Evolutionary conservation across 164 flowering plant genomes (phyloP).

Genomic region (Vitis amurensis): DNA sequence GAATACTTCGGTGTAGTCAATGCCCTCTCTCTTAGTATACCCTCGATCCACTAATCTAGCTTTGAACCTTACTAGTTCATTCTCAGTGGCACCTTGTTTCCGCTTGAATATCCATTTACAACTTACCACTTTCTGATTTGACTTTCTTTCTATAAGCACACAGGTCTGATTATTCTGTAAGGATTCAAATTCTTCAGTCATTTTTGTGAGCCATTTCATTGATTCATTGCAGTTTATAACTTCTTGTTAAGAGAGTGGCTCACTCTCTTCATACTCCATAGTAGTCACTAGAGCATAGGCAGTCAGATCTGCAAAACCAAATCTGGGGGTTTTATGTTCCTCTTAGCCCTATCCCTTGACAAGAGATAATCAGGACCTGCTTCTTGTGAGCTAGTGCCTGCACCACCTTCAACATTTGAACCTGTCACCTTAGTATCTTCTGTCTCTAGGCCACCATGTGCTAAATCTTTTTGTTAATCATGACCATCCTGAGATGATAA

Average conservation of each 20-base stretch:
- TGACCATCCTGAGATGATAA: too few species aligned
- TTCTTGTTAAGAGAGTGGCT: conserved; percentile 11
- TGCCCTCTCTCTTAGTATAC: too few species aligned
- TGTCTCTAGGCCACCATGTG: too few species aligned
- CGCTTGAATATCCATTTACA: conserved; percentile 9
- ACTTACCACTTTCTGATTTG: conserved; percentile 2
- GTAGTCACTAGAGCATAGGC: conserved; percentile 11
- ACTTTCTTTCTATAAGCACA: conserved; percentile 8
- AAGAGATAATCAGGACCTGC: background rate
- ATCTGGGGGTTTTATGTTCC: background rate
- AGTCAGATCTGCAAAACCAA: conserved; percentile 1
- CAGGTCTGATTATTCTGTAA: conserved; percentile 14
- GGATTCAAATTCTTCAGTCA: conserved; percentile 18
- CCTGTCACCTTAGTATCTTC: too few species aligned
- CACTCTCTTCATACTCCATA: background rate
- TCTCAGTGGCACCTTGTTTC: too few species aligned
- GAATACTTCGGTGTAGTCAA: too few species aligned
- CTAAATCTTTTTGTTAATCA: too few species aligned
- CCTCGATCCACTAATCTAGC: too few species aligned
- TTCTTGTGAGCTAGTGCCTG: too few species aligned
- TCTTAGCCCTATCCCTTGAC: background rate
- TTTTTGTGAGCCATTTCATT: background rate
- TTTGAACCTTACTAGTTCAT: too few species aligned
- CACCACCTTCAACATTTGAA: too few species aligned
- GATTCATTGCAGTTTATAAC: background rate